Evolutionary conservation across 2,329 filamentous ascomycete species (phyloP).

Genomic region (Colletotrichum sp.): DNA sequence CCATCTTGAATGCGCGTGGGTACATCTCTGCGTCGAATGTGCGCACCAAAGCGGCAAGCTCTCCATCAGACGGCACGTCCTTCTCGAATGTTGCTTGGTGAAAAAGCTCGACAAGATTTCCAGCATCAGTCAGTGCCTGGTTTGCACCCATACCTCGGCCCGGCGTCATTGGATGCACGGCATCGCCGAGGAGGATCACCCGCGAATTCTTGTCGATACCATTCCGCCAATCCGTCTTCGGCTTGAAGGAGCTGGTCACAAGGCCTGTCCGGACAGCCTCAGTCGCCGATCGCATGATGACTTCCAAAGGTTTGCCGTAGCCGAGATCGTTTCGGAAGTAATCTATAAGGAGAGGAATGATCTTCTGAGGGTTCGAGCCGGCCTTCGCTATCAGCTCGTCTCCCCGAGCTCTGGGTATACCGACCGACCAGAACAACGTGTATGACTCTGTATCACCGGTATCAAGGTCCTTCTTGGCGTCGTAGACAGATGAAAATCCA

Average conservation of each 20-base stretch:
- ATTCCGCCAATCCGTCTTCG: background rate
- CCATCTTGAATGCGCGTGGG: background rate
- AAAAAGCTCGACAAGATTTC: background rate
- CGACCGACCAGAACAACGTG: background rate
- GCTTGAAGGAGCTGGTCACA: background rate
- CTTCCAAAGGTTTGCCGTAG: background rate
- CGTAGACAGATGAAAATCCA: background rate
- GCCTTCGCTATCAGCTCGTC: background rate
- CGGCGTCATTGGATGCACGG: background rate
- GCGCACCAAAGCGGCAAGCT: background rate
- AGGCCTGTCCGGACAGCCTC: background rate
- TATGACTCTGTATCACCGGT: background rate
- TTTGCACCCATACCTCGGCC: background rate
- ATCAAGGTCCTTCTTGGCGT: background rate
- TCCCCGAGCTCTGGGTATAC: background rate
- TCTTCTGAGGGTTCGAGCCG: background rate
- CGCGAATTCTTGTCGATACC: background rate
- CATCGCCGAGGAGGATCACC: background rate
- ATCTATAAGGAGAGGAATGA: background rate
- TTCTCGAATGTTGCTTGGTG: background rate
- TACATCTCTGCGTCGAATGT: background rate
- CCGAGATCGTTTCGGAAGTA: background rate
- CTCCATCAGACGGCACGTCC: background rate
- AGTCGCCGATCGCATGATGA: background rate
- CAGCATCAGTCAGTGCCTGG: background rate